Conservation (phyloP, 139 green algal species). For the Coelastrella sp. region DNA sequence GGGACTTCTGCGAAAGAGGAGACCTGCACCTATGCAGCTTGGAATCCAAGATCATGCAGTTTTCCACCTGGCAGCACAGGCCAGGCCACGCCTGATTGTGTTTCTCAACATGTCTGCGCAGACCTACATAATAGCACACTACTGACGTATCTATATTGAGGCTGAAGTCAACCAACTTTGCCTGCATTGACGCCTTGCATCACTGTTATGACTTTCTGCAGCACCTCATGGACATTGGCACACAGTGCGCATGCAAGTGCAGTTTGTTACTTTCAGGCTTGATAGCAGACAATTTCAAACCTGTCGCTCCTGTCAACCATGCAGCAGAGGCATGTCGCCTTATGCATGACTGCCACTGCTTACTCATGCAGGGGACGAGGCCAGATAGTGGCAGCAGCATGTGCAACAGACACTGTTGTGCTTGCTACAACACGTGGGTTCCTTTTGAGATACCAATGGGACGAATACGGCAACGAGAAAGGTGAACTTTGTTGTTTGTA, state of each 20-base stretch:
- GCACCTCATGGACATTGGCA: neutral
- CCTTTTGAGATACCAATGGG: slow-evolving; percentile 85
- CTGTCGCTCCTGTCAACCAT: too few species aligned
- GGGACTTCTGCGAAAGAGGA: neutral
- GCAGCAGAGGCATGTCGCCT: too few species aligned
- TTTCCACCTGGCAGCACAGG: neutral
- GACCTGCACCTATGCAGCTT: too few species aligned
- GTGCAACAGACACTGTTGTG: slow-evolving; percentile 72
- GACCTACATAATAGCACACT: neutral
- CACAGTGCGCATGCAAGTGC: neutral
- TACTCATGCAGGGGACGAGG: slow-evolving; percentile 65
- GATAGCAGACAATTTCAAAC: too few species aligned
- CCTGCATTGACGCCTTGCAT: neutral
- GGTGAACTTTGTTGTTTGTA: neutral
- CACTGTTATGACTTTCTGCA: too few species aligned
- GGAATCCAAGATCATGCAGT: neutral
- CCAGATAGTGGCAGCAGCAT: slow-evolving; percentile 63
- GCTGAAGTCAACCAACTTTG: neutral
- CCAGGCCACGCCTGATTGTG: too few species aligned
- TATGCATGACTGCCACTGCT: neutral
- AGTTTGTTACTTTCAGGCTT: too few species aligned
- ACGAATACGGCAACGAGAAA: slow-evolving; percentile 66
- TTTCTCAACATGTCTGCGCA: too few species aligned
- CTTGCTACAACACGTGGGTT: slow-evolving; percentile 83
- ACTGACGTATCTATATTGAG: neutral